Evolutionary conservation across 805 yeast species (phyloP), one percentile per base, ranked within the genome.

Genomic region (Debaryomyces tyrocola): DNA sequence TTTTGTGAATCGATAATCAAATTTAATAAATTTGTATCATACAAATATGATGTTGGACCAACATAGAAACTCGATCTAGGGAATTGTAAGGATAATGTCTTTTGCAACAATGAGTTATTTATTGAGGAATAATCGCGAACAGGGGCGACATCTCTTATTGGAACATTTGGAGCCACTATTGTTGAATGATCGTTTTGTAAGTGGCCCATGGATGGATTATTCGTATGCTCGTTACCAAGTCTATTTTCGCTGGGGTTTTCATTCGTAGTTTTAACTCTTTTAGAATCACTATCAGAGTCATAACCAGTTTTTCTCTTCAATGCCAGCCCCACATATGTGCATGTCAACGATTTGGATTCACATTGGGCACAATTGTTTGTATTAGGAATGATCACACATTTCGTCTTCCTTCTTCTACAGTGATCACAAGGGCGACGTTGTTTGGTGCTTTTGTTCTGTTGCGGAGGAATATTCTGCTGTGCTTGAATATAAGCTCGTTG

Each of bases 11-110:
- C 69, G 21, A 71, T 78, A 31, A 89, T 80, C 35, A 78, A 69
- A 49, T 86, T 84, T 17, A 92, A 71, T 20, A 92, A 73, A 11
- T 80, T 75, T 20, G 80, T 73, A 62, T 92, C 98, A 60, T 84
- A 89, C 24, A 87, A 76, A 14, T 66, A 69, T 0, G 97, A 90
- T 0, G 96, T 87, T 1, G 96, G 84, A 1, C 98, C 97, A 17
- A 91, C 84, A 56, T 83, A 87, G 58, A 89, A 89, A 15, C 96
- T 85, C 0, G 96, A 90, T 47, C 97, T 72, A 1, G 98, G 97
- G 57, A 84, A 89, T 60, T 90, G 97, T 17, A 88, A 67, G n/a
- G 87, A 79, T 28, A 84, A 70, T 0, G 90, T 84, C 54, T 81
- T 83, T 56, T 83, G 84, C 52, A 85, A 72, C 20, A 85, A 63